These are phyloP conservation scores for Xylaria longipes DNA, from an alignment of 495 filamentous ascomycete genomes.

Conservation along the genomic window DNA sequence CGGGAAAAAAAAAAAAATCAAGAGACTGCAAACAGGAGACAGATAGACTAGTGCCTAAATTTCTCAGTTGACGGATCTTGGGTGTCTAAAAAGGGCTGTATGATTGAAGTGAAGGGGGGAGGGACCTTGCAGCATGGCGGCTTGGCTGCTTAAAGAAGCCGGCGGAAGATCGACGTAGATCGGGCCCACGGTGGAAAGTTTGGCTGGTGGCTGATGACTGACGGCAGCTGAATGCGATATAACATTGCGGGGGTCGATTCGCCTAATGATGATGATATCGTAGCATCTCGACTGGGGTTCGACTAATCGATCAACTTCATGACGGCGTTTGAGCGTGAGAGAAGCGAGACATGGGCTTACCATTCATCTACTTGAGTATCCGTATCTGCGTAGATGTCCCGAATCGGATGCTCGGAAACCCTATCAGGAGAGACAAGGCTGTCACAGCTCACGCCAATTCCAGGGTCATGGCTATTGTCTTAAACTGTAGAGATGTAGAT, in stretches of 20 bases:
- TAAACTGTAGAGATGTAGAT: neutral
- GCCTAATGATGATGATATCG: constrained; percentile 6
- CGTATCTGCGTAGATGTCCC: neutral
- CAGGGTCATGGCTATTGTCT: neutral
- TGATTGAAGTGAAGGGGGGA: neutral
- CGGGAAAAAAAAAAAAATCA: neutral
- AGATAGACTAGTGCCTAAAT: neutral
- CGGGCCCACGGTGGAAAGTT: neutral
- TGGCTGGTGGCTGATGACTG: constrained; percentile 6
- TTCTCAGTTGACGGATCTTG: neutral
- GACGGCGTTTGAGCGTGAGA: neutral
- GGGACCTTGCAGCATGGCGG: constrained; percentile 25
- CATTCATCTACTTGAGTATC: constrained; percentile 11
- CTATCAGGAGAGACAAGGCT: constrained; percentile 7
- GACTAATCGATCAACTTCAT: constrained; percentile 5
- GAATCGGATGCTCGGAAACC: constrained; percentile 4
- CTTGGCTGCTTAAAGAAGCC: constrained; percentile 17
- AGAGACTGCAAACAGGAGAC: neutral
- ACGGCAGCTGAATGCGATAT: constrained; percentile 13
- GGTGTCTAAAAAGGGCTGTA: neutral
- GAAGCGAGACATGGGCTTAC: constrained; percentile 18
- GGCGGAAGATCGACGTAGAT: neutral
- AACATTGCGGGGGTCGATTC: neutral
- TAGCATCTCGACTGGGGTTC: constrained; percentile 13
- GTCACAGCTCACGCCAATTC: neutral